Evolutionary conservation across 179 eudicot genomes (phyloP).

Genomic region (Heliamphora pulchella): DNA sequence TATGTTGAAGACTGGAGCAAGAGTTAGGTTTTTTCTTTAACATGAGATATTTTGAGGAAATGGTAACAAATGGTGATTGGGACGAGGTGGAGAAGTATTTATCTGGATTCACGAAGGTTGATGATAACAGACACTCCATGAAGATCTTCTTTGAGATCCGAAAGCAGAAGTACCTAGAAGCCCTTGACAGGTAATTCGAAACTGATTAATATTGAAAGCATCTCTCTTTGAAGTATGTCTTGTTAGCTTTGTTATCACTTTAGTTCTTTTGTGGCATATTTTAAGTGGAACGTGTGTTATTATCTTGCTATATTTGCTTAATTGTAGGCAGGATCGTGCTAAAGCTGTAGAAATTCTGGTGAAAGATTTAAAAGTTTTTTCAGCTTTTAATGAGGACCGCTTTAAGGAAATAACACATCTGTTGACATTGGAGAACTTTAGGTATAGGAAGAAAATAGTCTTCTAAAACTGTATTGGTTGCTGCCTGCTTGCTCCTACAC

Average conservation of each 20-base stretch:
- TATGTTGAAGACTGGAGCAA: constrained; percentile 48
- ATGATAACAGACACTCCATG: constrained; percentile 73
- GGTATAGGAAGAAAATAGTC: constrained; percentile 27
- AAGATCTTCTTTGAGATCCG: constrained; percentile 69
- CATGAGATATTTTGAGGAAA: constrained; percentile 64
- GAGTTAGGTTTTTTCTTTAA: constrained; percentile 67
- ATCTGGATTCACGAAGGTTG: constrained; percentile 69
- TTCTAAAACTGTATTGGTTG: background rate
- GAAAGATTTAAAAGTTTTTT: constrained; percentile 64
- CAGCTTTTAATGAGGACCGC: constrained; percentile 62
- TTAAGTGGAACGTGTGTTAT: background rate
- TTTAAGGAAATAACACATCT: constrained; percentile 70
- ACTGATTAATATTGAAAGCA: background rate
- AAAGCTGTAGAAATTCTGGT: constrained; percentile 67
- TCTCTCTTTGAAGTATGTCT: background rate
- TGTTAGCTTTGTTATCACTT: constrained; percentile 9
- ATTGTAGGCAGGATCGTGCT: constrained; percentile 51
- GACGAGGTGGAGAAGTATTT: constrained; percentile 69
- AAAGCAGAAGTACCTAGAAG: constrained; percentile 72
- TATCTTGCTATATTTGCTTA: background rate
- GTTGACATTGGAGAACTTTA: constrained; percentile 55
- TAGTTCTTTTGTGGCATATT: constrained; percentile 6
- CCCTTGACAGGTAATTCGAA: constrained; percentile 48
- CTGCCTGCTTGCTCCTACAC: background rate
- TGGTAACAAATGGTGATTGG: constrained; percentile 69